These are phyloP conservation scores for Verbascum thapsus DNA, from an alignment of 257 asterid genomes.

Conservation along the genomic window DNA sequence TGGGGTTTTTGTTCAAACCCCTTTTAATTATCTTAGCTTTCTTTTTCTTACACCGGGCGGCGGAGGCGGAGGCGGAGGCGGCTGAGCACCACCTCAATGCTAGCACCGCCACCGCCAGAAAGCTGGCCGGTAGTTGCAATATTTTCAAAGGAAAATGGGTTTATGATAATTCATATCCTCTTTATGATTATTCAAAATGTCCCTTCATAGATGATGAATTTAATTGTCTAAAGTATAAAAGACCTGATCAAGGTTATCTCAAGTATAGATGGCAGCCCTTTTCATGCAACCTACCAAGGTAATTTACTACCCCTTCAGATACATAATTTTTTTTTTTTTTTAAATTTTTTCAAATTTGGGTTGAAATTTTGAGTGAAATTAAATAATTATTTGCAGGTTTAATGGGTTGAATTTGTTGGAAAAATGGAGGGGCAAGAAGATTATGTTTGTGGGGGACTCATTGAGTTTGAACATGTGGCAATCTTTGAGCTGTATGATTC, in stretches of 20 bases:
- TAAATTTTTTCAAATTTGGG: no score
- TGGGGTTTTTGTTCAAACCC: constrained; percentile 41
- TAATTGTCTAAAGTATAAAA: constrained; percentile 70
- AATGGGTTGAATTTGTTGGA: constrained; percentile 76
- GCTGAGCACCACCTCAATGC: constrained; percentile 39
- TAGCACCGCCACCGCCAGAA: constrained; percentile 36
- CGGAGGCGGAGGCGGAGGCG: constrained; percentile 35
- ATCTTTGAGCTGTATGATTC: constrained; percentile 90
- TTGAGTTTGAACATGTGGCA: constrained; percentile 96
- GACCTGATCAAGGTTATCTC: constrained; percentile 77
- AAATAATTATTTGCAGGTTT: constrained; percentile 53
- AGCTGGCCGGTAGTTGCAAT: constrained; percentile 59
- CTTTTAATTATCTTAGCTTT: constrained; percentile 40
- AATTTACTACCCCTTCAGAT: no score
- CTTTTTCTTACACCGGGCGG: no score
- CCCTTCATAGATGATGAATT: constrained; percentile 87
- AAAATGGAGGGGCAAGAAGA: constrained; percentile 83
- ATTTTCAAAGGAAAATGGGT: constrained; percentile 83
- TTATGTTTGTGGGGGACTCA: constrained; percentile 97
- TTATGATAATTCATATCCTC: constrained; percentile 79
- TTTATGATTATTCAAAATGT: constrained; percentile 68
- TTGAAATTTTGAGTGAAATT: neutral
- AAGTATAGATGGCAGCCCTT: constrained; percentile 94
- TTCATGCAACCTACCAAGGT: constrained; percentile 83
- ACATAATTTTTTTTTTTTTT: no score